Base-by-base conservation (phyloP, 345 rosid genomes). In the Gossypium longicalyx region DNA sequence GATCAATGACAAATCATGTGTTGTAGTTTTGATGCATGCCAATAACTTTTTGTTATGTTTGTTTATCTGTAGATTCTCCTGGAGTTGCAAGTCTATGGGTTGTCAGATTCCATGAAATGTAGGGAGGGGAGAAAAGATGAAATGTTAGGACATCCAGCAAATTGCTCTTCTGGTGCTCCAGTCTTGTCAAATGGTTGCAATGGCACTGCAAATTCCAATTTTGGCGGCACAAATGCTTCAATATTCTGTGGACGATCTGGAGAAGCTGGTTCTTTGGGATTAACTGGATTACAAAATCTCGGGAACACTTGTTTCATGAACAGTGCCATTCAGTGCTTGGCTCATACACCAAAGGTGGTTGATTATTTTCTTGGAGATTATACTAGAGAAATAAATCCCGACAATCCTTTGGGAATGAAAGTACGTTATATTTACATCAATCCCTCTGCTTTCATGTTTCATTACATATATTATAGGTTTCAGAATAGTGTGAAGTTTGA, bases 261-360 rank as follows among this genome's bases (percentile, higher is more conserved):
- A 73, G 98, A 95, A 86, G 90, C 90, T 73, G 99, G 99, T 76
- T 90, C 89, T 75, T 83, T 95, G 84, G 99, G 99, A 74, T 77
- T 95, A 86, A 86, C 97, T 51, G 99, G 98, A 80, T 84, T 95
- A 79, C 99, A 93, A 83, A 95, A 95, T 84, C 93, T 95, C 70
- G 99, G 98, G 83, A 95, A 95, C 81, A 95, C 99, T 74, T 95
- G 99, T 81, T 95, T 95, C 83, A 91, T 95, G 99, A 95, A 95
- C 79, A 95, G 99, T 72, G 84, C 97, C 77, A 86, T 93, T 73
- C 99, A 95, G 85, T 95, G 99, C 93, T 82, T 95, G 83, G 94
- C 91, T 3, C 99, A 95, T 84, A 95, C 98, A 49, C 99, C 98
- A 74, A 93, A 87, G 91, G 97, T 95, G 65, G 89, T 95, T 73